These are phyloP conservation scores for Asparagopsis taxiformis DNA, from an alignment of 31 red algal species.

Conservation along the genomic window DNA sequence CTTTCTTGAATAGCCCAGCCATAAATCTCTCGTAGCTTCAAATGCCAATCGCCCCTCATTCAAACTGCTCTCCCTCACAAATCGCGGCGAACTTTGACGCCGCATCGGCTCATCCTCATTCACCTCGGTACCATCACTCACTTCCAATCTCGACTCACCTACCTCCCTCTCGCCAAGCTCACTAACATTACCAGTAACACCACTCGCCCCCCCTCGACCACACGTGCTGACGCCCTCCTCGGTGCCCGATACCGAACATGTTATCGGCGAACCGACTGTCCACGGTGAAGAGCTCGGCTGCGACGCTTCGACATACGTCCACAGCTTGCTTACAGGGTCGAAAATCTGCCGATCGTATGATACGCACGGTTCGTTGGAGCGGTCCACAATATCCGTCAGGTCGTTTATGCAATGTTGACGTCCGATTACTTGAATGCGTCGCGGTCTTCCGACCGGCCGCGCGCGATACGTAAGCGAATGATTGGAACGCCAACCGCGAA, in stretches of 20 bases:
- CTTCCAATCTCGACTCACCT: too few relatives aligned
- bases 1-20: slow-evolving; percentile 54
- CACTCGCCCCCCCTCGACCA: not conserved
- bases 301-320: slow-evolving; percentile 47
- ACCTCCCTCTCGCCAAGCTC: too few relatives aligned
- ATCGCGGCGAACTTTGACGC: slow-evolving; percentile 34
- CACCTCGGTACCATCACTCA: not conserved
- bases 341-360: slow-evolving; percentile 62
- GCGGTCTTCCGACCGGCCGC: slow-evolving; percentile 27
- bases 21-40: slow-evolving; percentile 38
- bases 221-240: slow-evolving; percentile 33
- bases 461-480: slow-evolving; percentile 38
- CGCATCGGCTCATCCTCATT: slow-evolving; percentile 1
- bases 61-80: slow-evolving; percentile 17
- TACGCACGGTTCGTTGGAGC: slow-evolving; percentile 59
- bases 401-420: slow-evolving; percentile 54
- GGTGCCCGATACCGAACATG: slow-evolving; percentile 48
- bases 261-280: slow-evolving; percentile 52
- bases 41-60: slow-evolving; percentile 32
- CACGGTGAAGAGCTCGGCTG: slow-evolving; percentile 48
- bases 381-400: slow-evolving; percentile 46
- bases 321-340: slow-evolving; percentile 55
- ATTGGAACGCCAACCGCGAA: slow-evolving; percentile 50
- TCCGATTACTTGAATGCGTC: slow-evolving; percentile 41
- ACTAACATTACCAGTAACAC: too few relatives aligned